These are phyloP conservation scores for Thymus mandschuricus DNA, from an alignment of 257 asterid species.

Conservation along the genomic window DNA sequence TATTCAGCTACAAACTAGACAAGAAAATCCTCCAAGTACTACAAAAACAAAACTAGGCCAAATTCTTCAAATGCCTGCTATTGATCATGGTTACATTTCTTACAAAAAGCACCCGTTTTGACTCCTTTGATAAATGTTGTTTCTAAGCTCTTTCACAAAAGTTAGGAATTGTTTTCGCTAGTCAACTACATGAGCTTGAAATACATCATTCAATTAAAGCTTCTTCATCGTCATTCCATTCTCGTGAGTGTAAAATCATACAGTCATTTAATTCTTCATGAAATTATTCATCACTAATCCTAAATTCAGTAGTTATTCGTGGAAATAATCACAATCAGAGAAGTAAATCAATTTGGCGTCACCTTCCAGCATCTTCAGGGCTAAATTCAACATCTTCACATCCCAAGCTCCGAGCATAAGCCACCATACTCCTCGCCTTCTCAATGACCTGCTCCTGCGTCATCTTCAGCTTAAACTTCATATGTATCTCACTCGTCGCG, in stretches of 20 bases:
- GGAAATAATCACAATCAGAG: slow-evolving; percentile 1
- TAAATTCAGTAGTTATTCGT: background rate
- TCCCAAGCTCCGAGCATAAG: slow-evolving; percentile 85
- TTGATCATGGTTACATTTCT: background rate
- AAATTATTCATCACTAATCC: background rate
- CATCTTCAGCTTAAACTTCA: slow-evolving; percentile 87
- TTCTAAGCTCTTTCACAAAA: slow-evolving; percentile 14
- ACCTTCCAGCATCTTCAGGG: slow-evolving; percentile 99
- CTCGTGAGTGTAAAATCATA: background rate
- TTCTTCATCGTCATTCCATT: background rate
- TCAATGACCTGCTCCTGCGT: slow-evolving; percentile 74
- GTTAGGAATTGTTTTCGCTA: background rate
- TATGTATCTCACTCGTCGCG: slow-evolving; percentile 95
- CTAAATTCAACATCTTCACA: slow-evolving; percentile 94
- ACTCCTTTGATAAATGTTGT: background rate
- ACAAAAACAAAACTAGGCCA: background rate
- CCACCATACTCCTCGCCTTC: slow-evolving; percentile 89
- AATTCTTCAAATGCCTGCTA: background rate
- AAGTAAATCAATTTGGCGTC: slow-evolving; percentile 11
- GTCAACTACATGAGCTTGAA: slow-evolving; percentile 2
- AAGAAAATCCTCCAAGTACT: background rate
- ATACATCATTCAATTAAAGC: background rate
- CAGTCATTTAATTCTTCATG: background rate
- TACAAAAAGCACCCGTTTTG: background rate
- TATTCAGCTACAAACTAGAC: slow-evolving; percentile 15